Base-by-base conservation (phyloP, 768 basidiomycete species). In the Hydnomerulius pinastri region DNA sequence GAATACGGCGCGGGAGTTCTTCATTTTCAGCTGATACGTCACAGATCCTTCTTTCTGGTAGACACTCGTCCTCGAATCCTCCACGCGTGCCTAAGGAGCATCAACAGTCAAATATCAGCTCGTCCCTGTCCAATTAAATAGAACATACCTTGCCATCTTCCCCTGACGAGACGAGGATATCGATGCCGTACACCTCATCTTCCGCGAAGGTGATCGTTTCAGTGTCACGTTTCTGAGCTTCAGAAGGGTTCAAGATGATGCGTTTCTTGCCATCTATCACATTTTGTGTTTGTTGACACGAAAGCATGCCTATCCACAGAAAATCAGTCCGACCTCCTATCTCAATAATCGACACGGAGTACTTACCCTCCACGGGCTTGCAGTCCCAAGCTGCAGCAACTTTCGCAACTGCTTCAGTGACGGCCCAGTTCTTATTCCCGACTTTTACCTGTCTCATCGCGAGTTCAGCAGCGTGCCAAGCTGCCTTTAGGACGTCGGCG, bases 21-120 rank as follows among this genome's bases (percentile, higher is more conserved):
- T 98, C 85, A 96, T 87, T 78, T 98, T 98, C 64, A 98, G 80
- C 68, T 93, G 91, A 73, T 98, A 98, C 33, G 90, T 95, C 51
- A 92, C 82, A 6, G 80, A 73, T 20, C 86, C 81, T 60, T 92
- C 91, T 50, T 90, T 82, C 69, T 97, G 94, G 80, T 90, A 97
- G 66, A 99, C 85, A 30, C 90, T 90, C 47, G 95, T 97, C 66
- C 90, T 82, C 30, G 90, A 86, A 64, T 95, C 91, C 71, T 94
- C 92, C 36, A 85, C 58, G 42, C 92, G 90, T 46, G 93, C 92
- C 95, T 98, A 63, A 9, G 41, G 15, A 47, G 23, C n/a, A 15
- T 44, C n/a, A 42, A 27, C 1, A 42, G 47, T 8, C 18, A 18
- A 50, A 48, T 38, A 13, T 23, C 28, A 21, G 24, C 50, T 48